Base-by-base conservation (phyloP, 2,329 filamentous ascomycete genomes). In the Exophiala oligosperma region DNA sequence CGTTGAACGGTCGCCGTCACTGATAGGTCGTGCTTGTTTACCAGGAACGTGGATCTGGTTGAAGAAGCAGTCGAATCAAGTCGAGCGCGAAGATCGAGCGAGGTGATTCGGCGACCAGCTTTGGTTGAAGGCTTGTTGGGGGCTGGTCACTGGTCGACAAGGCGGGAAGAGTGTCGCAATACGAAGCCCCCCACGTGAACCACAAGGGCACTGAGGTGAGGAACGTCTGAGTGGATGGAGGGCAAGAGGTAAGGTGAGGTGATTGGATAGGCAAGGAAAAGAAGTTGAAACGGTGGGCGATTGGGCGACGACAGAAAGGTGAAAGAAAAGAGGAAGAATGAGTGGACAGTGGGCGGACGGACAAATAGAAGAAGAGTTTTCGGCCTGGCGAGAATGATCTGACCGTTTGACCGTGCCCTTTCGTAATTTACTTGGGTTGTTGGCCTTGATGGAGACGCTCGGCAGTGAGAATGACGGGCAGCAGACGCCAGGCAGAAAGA, bases 11-110 rank as follows among this genome's bases (percentile, higher is more conserved):
- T 51, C 47, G 49, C 44, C 43, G 37, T 38, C 28, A 32, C 7
- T 63, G 55, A 57, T 59, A 61, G 57, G 61, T 54, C 49, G 57
- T 58, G 49, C 54, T 52, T 56, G 51, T 60, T 60, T 63, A 63
- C 57, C 57, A 60, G 52, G 47, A 54, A 49, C 52, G 57, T 61
- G 61, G 57, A 60, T 63, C 57, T 35, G 49, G 54, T 17, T 49
- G 41, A 47, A 50, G 56, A 54, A 23, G 49, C 55, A 60, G 57
- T 58, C 61, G 58, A 63, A 60, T 63, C 61, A 61, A 60, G 53
- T 52, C 21, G 47, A 37, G 52, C 24, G 52, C 38, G 43, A 49
- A 28, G 58, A 32, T 17, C 38, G 46, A 38, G 37, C 11, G 59
- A 59, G 57, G 38, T 59, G 57, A 59, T 59, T 59, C 57, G 57